Conservation (phyloP, 345 rosid genomes). For the Pugionium cornutum region DNA sequence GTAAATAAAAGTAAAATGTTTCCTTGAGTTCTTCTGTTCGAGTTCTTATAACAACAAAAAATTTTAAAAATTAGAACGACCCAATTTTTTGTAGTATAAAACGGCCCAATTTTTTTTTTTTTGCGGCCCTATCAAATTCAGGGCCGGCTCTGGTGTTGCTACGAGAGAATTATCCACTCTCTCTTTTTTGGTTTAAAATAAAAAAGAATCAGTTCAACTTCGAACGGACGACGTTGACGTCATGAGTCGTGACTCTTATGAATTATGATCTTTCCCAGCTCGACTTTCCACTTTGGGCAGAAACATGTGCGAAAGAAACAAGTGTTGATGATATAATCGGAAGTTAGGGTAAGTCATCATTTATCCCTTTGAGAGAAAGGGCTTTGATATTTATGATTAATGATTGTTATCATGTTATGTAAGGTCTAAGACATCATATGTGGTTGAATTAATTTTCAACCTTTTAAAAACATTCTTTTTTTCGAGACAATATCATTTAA, state of each 20-base stretch:
- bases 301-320: constrained; percentile 17
- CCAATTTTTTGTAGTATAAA: too few relatives aligned
- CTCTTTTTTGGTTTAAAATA: not conserved
- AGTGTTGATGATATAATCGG: constrained; percentile 18
- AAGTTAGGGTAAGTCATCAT: constrained; percentile 20
- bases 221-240: constrained; percentile 19
- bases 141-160: too few relatives aligned
- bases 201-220: not conserved
- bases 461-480: constrained; percentile 9
- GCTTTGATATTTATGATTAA: constrained; percentile 4
- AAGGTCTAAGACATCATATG: constrained; percentile 26
- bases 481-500: not conserved
- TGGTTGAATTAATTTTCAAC: not conserved
- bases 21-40: too few relatives aligned
- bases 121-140: too few relatives aligned
- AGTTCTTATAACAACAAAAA: too few relatives aligned
- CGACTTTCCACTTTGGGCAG: constrained; percentile 23
- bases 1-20: too few relatives aligned
- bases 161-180: not conserved
- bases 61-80: too few relatives aligned
- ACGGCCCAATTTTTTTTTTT: too few relatives aligned
- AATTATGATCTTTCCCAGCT: constrained; percentile 19
- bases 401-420: constrained; percentile 26
- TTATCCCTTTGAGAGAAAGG: not conserved
- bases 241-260: constrained; percentile 11